A percentile compares a stretch with the other conserved stretches of the same genome.
These are phyloP conservation scores for Aegilops umbellulata DNA, from an alignment of 176 grass and related monocot species.

Conservation along the genomic window DNA sequence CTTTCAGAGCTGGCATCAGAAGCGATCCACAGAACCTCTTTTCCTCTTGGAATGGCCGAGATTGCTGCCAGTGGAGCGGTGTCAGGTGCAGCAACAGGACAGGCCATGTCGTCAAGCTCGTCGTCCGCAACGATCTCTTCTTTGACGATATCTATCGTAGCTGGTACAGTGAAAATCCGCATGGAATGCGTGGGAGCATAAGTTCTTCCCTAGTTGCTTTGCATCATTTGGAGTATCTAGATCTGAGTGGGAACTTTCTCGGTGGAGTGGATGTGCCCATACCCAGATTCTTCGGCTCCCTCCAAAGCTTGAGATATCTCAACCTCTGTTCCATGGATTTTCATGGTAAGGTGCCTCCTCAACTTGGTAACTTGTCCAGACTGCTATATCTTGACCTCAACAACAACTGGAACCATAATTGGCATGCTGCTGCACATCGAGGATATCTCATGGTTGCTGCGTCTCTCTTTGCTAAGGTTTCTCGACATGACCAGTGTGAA, in stretches of 20 bases:
- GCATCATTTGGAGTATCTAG: not conserved
- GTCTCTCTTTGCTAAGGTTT: not conserved
- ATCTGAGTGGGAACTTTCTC: not conserved
- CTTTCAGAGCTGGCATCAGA: not conserved
- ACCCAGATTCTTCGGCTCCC: not conserved
- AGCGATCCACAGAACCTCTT: not conserved
- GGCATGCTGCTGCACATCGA: not conserved
- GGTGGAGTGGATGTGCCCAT: not conserved
- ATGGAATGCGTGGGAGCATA: not conserved
- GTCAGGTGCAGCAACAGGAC: not conserved
- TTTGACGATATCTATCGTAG: not conserved
- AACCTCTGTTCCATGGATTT: not conserved
- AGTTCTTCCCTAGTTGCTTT: not conserved
- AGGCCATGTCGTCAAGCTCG: not conserved
- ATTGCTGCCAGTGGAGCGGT: not conserved
- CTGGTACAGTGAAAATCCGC: not conserved
- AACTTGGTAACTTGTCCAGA: not conserved
- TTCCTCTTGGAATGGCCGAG: not conserved
- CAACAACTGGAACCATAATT: no score
- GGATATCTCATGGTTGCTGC: not conserved
- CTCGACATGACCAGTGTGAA: not conserved
- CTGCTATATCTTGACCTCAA: not conserved
- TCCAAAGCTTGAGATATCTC: not conserved
- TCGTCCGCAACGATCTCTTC: not conserved
- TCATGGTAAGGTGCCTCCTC: constrained; percentile 11